Evolutionary conservation across 192 early-diverging fungal species (phyloP), one percentile per base, ranked within the genome.

Genomic region (Chytriomyces confervae): DNA sequence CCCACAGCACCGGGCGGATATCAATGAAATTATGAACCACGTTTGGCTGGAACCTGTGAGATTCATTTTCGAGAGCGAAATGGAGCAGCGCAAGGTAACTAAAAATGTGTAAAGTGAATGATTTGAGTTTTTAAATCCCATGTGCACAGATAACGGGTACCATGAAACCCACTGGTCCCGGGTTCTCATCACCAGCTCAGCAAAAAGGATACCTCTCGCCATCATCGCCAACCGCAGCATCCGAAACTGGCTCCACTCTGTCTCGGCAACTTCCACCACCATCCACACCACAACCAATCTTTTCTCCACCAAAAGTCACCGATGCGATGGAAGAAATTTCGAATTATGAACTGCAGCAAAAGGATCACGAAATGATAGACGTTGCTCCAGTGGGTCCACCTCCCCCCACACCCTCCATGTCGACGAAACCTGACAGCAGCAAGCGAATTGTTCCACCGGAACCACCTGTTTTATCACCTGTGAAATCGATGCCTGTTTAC

Each of bases 11-110:
- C 51, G 89, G 5, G 85, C 86, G 3, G 79, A 76, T 11, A 90
- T 90, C 82, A 18, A 70, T 27, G 86, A 90, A 46, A 82, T 90
- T 45, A 86, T 86, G 81, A 61, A 66, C 11, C 89, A 90, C 63
- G 18, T 50, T 23, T 84, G 82, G 80, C 57, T 89, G 20, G 61
- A 66, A 36, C 84, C 81, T 13, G 84, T 63, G 27, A 27, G 45
- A 62, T 63, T 77, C 69, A 69, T 82, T 65, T 83, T 80, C 66
- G 62, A 79, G 49, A 74, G 70, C 7, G 83, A 82, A 61, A 73
- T 76, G 16, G 63, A 47, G 7, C 57, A 63, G 9, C 44, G 74
- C 16, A 64, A 76, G 63, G 74, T 76, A n/a, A 47, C 13, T 10
- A 36, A 36, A 36, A 36, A 36, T 36, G 29, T 36, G 29, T 53